These are phyloP conservation scores for Skeletonema potamos DNA, from an alignment of 108 stramenopile species.

Conservation along the genomic window DNA sequence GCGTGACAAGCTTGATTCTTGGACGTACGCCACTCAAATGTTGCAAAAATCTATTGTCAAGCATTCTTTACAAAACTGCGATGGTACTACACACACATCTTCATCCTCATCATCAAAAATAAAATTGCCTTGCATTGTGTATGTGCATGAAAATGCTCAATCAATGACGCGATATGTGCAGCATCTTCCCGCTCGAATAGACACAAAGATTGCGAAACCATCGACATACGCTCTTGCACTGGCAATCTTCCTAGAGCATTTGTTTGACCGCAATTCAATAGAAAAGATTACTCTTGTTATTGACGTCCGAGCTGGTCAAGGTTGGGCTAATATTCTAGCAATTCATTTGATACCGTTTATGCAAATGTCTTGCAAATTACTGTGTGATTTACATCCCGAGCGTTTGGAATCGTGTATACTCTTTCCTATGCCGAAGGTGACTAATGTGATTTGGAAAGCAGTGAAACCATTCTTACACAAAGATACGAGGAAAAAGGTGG, in stretches of 20 bases:
- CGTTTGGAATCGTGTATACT: conserved; percentile 51
- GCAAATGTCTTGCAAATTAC: conserved; percentile 26
- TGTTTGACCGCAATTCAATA: conserved; percentile 45
- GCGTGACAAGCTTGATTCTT: conserved; percentile 4
- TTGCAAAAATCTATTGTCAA: background rate
- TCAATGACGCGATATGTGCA: conserved; percentile 41
- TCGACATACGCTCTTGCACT: conserved; percentile 57
- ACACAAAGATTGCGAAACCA: conserved; percentile 49
- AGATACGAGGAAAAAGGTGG: conserved; percentile 41
- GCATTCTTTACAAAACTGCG: no score
- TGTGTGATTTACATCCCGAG: conserved; percentile 51
- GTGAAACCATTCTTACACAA: conserved; percentile 49
- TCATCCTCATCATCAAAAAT: background rate
- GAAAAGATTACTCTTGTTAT: conserved; percentile 59
- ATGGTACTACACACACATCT: no score
- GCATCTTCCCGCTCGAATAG: conserved; percentile 60
- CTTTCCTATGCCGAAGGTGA: conserved; percentile 58
- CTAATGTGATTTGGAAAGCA: conserved; percentile 54
- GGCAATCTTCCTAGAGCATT: conserved; percentile 60
- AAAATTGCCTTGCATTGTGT: conserved; percentile 32
- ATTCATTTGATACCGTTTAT: conserved; percentile 58
- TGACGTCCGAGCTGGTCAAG: conserved; percentile 64
- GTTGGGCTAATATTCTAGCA: conserved; percentile 67
- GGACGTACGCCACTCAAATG: conserved; percentile 30
- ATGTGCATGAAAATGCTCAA: conserved; percentile 28